Conservation (phyloP, 352 stramenopile genomes). For the Phytophthora uliginosa region DNA sequence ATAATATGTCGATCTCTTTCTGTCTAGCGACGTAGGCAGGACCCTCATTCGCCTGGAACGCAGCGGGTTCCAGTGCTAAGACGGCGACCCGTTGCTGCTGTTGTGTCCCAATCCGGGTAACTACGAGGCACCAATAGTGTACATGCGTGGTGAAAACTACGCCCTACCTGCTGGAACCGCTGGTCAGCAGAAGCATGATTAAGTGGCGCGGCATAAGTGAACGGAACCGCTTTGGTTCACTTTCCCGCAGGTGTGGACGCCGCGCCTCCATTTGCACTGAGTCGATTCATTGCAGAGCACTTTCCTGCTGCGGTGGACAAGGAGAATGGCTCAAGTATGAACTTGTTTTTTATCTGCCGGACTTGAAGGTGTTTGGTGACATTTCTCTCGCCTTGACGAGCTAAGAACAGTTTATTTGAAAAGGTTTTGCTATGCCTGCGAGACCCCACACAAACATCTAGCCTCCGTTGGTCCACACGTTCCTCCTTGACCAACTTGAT, state of each 20-base stretch:
- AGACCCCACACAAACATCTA: too few relatives aligned
- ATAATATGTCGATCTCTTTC: not conserved
- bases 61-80: not conserved
- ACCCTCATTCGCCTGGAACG: not conserved
- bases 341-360: not conserved
- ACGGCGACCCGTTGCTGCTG: not conserved
- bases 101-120: too few relatives aligned
- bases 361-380: not conserved
- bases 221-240: not conserved
- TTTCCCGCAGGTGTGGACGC: not conserved
- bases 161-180: not conserved
- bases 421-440: not conserved
- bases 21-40: not conserved
- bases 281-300: not conserved
- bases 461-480: not conserved
- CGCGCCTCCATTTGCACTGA: not conserved
- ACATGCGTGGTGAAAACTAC: not conserved
- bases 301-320: not conserved
- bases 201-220: not conserved
- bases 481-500: not conserved
- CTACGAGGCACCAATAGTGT: too few relatives aligned
- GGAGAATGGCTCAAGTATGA: not conserved
- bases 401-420: not conserved
- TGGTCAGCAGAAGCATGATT: not conserved
- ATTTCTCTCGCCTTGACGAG: not conserved